A percentile compares a stretch with the other conserved stretches of the same genome.
These are phyloP conservation scores for Achlya hypogyna DNA, from an alignment of 352 stramenopile genomes.

Conservation along the genomic window DNA sequence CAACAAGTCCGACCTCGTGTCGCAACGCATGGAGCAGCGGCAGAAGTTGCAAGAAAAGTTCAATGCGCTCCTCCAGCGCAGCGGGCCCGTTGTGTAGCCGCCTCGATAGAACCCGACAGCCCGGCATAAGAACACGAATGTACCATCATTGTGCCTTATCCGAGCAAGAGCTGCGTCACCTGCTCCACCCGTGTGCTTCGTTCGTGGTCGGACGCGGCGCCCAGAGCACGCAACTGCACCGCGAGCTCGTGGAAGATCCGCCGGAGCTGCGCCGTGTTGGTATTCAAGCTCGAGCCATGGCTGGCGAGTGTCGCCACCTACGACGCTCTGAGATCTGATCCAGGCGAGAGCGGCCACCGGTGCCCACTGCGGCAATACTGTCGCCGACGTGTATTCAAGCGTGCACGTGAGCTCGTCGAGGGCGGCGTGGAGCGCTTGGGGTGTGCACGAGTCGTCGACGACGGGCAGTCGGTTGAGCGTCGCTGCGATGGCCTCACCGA, in stretches of 20 bases:
- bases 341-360: background rate
- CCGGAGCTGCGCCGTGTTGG: background rate
- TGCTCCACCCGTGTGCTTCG: background rate
- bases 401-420: background rate
- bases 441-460: background rate
- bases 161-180: background rate
- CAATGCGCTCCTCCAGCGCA: slow-evolving; percentile 70
- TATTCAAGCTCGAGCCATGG: background rate
- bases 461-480: background rate
- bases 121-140: background rate
- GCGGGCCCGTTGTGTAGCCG: background rate
- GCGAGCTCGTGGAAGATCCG: background rate
- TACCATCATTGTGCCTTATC: background rate
- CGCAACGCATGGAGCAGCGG: slow-evolving; percentile 64
- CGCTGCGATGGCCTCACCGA: background rate
- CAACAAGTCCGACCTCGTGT: slow-evolving; percentile 61
- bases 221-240: background rate
- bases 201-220: background rate
- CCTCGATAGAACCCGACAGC: background rate
- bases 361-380: background rate
- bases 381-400: background rate
- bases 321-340: background rate
- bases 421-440: background rate
- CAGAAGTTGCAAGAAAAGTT: slow-evolving; percentile 82
- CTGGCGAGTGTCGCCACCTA: background rate